phyloP scores from a whole-genome alignment of 805 yeast species.

The Barnettozyma pratensis region DNA sequence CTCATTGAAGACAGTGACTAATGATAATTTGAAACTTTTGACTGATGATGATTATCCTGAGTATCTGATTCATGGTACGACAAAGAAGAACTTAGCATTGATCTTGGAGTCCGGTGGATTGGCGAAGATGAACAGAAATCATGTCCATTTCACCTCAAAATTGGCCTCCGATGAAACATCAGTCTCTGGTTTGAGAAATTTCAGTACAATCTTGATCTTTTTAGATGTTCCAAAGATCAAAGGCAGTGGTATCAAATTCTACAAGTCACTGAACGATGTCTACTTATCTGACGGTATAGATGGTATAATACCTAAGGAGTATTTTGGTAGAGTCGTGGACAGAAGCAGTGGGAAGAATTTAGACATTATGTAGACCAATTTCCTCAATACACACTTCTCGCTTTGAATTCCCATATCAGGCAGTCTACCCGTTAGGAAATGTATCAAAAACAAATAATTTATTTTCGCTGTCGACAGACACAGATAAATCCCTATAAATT shows the following conservation, averaged over 20 bases:
- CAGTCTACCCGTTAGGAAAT: neutral
- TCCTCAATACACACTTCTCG: neutral
- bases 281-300: slow-evolving; percentile 59
- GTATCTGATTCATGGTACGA: slow-evolving; percentile 79
- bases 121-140: slow-evolving; percentile 68
- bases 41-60: slow-evolving; percentile 41
- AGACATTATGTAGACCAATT: neutral
- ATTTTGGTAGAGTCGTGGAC: slow-evolving; percentile 37
- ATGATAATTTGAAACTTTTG: slow-evolving; percentile 37
- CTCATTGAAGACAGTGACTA: slow-evolving; percentile 44
- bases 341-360: slow-evolving; percentile 15
- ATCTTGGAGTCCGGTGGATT: slow-evolving; percentile 56
- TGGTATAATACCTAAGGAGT: slow-evolving; percentile 45
- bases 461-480: too few species aligned
- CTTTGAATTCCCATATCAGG: neutral
- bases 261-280: slow-evolving; percentile 68
- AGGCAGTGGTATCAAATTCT: slow-evolving; percentile 40
- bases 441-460: too few species aligned
- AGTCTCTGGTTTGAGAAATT: slow-evolving; percentile 70
- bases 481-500: neutral
- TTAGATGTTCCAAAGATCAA: slow-evolving; percentile 50
- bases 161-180: slow-evolving; percentile 41
- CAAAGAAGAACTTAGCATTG: slow-evolving; percentile 35
- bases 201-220: slow-evolving; percentile 51
- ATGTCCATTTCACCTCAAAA: slow-evolving; percentile 78